phyloP scores from a whole-genome alignment of 768 basidiomycete genomes.

The Lentinus tigrinus region DNA sequence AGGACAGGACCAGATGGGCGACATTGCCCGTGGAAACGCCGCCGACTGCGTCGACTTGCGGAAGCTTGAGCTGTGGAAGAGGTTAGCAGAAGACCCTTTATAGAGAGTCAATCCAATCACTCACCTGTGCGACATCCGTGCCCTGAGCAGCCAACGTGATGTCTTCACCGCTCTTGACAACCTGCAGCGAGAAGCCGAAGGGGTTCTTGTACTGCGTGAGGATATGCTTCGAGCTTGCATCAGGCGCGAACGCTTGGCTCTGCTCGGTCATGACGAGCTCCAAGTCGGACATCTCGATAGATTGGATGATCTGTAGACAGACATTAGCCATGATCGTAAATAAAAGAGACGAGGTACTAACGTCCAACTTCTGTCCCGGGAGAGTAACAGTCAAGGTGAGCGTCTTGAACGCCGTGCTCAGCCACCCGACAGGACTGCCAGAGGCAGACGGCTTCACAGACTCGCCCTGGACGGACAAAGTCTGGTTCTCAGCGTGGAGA shows the following conservation, averaged over 20 bases:
- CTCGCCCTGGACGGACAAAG: constrained; percentile 55
- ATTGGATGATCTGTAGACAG: constrained; percentile 52
- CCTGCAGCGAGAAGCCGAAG: constrained; percentile 73
- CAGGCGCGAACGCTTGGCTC: constrained; percentile 57
- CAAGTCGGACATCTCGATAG: constrained; percentile 59
- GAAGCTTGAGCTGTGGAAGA: constrained; percentile 46
- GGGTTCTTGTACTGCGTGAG: constrained; percentile 67
- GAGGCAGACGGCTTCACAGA: constrained; percentile 59
- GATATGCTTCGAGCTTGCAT: constrained; percentile 55
- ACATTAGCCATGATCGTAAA: neutral
- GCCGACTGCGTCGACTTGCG: constrained; percentile 46
- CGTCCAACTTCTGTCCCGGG: constrained; percentile 57
- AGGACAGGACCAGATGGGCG: constrained; percentile 56
- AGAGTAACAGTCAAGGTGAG: constrained; percentile 59
- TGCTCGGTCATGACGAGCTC: constrained; percentile 49
- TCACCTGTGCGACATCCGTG: constrained; percentile 52
- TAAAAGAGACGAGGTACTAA: constrained; percentile 15
- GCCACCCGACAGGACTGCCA: constrained; percentile 49
- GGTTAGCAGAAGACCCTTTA: neutral
- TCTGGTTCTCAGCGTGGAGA: constrained; percentile 61
- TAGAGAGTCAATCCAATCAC: constrained; percentile 4
- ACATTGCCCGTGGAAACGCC: constrained; percentile 70
- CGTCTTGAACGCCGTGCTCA: constrained; percentile 70
- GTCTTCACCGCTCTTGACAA: constrained; percentile 52
- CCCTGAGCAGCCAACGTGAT: constrained; percentile 51